Conservation (phyloP, 805 yeast genomes). For the Hanseniaspora vineae region DNA sequence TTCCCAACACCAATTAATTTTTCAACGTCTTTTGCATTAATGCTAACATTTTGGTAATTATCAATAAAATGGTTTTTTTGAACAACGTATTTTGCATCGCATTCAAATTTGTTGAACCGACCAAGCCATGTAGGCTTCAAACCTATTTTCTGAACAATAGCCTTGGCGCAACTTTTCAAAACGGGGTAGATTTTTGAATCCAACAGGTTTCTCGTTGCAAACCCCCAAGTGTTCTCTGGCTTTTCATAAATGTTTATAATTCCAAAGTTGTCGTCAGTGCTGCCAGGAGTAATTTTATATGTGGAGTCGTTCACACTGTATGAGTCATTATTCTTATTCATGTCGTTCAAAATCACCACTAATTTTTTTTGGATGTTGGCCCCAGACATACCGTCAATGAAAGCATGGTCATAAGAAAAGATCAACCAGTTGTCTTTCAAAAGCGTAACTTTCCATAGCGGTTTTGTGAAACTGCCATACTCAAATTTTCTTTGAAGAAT, state of each 20-base stretch:
- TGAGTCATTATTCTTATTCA: not conserved
- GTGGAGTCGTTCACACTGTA: too few relatives aligned
- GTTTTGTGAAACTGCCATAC: not conserved
- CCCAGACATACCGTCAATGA: constrained; percentile 3
- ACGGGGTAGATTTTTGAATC: not conserved
- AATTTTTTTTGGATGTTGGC: not conserved
- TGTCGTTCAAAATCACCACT: not conserved
- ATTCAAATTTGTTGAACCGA: not conserved
- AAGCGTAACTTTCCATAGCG: constrained; percentile 3
- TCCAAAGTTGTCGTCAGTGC: not conserved
- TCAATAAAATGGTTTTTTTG: not conserved
- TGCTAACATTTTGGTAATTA: not conserved
- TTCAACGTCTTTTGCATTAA: not conserved
- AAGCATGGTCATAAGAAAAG: constrained; percentile 1
- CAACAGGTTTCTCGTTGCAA: not conserved
- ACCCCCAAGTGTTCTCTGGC: not conserved
- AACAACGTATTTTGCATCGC: not conserved
- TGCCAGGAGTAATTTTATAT: not conserved
- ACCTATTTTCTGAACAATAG: not conserved
- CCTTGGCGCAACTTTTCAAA: not conserved
- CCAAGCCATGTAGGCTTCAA: not conserved
- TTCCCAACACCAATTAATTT: not conserved
- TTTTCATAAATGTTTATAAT: not conserved
- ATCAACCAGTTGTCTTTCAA: constrained; percentile 2
- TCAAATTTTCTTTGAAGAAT: constrained; percentile 1